These are phyloP conservation scores for Neonothopanus nambi DNA, from an alignment of 1,284 basidiomycete genomes.

Conservation along the genomic window DNA sequence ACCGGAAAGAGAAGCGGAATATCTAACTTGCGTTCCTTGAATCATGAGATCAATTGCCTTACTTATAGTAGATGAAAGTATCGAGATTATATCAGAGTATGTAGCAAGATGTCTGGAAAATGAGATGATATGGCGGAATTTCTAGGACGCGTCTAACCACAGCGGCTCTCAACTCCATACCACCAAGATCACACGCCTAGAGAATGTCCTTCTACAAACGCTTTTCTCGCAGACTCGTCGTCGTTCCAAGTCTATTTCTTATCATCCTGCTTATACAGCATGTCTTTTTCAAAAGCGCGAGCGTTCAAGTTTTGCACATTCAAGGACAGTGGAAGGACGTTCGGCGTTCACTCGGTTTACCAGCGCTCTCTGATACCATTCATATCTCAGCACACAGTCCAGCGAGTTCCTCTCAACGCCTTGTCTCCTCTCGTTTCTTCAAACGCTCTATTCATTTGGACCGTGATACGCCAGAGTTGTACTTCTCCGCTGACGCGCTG, in stretches of 20 bases:
- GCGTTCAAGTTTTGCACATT: conserved; percentile 5
- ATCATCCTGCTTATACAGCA: conserved; percentile 10
- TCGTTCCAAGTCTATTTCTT: conserved; percentile 13
- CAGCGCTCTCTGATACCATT: conserved; percentile 6
- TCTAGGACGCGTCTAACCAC: not conserved
- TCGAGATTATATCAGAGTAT: no score
- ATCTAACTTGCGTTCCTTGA: no score
- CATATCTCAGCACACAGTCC: not conserved
- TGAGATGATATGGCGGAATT: no score
- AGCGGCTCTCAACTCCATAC: not conserved
- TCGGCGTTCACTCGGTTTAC: conserved; percentile 11
- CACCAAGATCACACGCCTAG: not conserved
- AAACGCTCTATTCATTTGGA: not conserved
- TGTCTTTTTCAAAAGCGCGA: conserved; percentile 3
- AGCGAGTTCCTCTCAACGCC: not conserved
- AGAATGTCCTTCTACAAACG: conserved; percentile 2
- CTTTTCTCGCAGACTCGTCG: conserved; percentile 7
- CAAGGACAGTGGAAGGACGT: conserved; percentile 17
- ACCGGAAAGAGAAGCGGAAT: not conserved
- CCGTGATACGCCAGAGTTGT: conserved; percentile 6
- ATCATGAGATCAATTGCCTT: no score
- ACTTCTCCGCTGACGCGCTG: conserved; percentile 15
- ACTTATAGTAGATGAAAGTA: no score
- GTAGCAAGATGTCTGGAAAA: no score
- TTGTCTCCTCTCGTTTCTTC: conserved; percentile 12